Conservation (phyloP, 2,329 filamentous ascomycete genomes). For the Neocatenulostroma microsporum region DNA sequence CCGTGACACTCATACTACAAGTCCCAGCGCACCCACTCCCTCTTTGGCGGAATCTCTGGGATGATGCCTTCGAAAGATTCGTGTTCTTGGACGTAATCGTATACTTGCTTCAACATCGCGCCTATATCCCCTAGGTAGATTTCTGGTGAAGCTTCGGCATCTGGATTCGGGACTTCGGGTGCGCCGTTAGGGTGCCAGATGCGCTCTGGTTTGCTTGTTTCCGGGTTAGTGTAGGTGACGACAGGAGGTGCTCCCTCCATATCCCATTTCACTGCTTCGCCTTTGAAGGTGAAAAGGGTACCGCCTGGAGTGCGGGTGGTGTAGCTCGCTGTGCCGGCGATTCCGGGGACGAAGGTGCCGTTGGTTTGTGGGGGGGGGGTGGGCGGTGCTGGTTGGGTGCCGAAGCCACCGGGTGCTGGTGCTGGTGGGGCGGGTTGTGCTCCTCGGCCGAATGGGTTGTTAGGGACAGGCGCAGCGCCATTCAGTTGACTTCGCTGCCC, state of each 20-base stretch:
- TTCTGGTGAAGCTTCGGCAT: slow-evolving; percentile 54
- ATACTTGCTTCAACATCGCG: slow-evolving; percentile 49
- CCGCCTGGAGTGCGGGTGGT: slow-evolving; percentile 18
- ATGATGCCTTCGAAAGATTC: slow-evolving; percentile 64
- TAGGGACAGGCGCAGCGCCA: too few species aligned
- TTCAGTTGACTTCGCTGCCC: slow-evolving; percentile 10
- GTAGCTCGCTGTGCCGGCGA: slow-evolving; percentile 3
- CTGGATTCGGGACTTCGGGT: slow-evolving; percentile 43
- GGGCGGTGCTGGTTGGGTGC: slow-evolving; percentile 30
- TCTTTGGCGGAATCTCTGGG: slow-evolving; percentile 68
- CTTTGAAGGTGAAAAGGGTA: slow-evolving; percentile 54
- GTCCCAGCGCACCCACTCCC: slow-evolving; percentile 55
- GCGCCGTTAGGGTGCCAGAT: slow-evolving; percentile 69
- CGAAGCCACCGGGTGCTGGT: background rate
- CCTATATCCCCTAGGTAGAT: slow-evolving; percentile 53
- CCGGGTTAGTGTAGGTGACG: slow-evolving; percentile 7
- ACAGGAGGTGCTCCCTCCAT: slow-evolving; percentile 17
- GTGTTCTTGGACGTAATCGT: slow-evolving; percentile 55
- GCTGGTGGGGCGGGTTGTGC: too few species aligned
- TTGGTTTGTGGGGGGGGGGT: slow-evolving; percentile 26
- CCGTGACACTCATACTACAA: slow-evolving; percentile 6
- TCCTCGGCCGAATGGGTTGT: too few species aligned
- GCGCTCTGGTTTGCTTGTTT: slow-evolving; percentile 47
- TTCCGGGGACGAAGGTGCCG: background rate
- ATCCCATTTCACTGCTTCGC: slow-evolving; percentile 55